A percentile compares a stretch with the other conserved stretches of the same genome.
phyloP scores from a whole-genome alignment of 257 asterid genomes.

The Salvia hispanica region DNA sequence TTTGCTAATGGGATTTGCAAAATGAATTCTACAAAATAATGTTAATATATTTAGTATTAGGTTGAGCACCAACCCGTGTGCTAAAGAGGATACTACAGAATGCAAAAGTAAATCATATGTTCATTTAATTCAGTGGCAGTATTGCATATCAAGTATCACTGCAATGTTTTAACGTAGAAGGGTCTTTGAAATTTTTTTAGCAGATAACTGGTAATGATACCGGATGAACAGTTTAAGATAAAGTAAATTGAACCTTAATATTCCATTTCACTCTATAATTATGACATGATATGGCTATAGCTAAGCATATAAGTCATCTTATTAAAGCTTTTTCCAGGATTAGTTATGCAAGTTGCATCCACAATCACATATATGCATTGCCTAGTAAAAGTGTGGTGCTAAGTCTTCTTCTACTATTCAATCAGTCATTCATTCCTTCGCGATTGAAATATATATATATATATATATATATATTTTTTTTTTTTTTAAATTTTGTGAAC shows the following conservation, averaged over 20 bases:
- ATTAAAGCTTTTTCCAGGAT: not conserved
- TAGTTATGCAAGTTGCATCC: constrained; percentile 4
- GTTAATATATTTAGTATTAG: not conserved
- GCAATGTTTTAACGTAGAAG: not conserved
- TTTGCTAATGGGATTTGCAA: not conserved
- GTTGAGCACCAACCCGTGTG: not conserved
- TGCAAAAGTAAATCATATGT: not conserved
- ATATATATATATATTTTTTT: too few relatives aligned
- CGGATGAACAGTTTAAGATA: not conserved
- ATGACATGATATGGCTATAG: not conserved
- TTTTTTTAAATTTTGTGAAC: not conserved
- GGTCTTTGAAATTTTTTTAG: not conserved
- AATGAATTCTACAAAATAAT: not conserved
- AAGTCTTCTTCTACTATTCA: constrained; percentile 17
- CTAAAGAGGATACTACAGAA: not conserved
- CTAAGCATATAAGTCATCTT: not conserved
- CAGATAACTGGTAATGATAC: not conserved
- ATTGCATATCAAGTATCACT: not conserved
- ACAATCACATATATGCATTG: not conserved
- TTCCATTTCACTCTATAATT: not conserved
- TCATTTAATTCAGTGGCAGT: not conserved
- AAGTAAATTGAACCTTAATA: not conserved
- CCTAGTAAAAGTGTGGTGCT: not conserved
- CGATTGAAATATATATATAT: constrained; percentile 3
- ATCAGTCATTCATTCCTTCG: constrained; percentile 4